phyloP scores from a whole-genome alignment of 2,329 filamentous ascomycete genomes.

The Cercospora citrullina region DNA sequence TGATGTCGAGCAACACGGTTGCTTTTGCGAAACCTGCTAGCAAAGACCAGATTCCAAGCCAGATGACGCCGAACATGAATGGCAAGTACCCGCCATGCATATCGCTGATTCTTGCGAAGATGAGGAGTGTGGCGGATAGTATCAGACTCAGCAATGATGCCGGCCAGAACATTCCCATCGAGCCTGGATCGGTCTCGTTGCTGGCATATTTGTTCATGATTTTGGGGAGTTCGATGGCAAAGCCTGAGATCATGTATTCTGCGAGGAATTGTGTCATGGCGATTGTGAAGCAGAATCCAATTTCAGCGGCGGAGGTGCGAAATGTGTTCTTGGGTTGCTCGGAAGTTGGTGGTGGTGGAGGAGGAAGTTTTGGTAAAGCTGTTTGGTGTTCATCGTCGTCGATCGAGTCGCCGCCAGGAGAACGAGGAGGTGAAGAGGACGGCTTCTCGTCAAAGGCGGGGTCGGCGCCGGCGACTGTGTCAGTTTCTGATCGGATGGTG shows the following conservation, averaged over 20 bases:
- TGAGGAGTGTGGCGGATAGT: conserved; percentile 37
- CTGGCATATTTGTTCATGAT: conserved; percentile 26
- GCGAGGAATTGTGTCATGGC: conserved; percentile 41
- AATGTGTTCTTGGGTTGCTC: conserved; percentile 29
- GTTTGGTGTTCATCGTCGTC: background rate
- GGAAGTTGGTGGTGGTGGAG: background rate
- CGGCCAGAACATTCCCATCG: conserved; percentile 40
- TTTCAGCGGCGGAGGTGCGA: conserved; percentile 35
- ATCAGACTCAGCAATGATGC: conserved; percentile 39
- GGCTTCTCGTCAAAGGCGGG: conserved; percentile 14
- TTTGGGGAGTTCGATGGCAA: conserved; percentile 39
- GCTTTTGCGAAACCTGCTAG: conserved; percentile 37
- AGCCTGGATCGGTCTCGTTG: conserved; percentile 5
- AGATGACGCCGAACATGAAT: conserved; percentile 40
- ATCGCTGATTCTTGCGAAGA: conserved; percentile 39
- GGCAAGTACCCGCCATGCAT: conserved; percentile 40
- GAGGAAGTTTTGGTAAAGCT: background rate
- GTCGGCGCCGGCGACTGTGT: conserved; percentile 11
- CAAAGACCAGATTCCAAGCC: conserved; percentile 40
- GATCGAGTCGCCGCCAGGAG: conserved; percentile 2
- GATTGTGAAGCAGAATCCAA: conserved; percentile 41
- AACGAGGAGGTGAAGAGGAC: background rate
- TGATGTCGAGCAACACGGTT: conserved; percentile 34
- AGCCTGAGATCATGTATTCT: conserved; percentile 42
- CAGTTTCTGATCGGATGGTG: conserved; percentile 19